phyloP scores from a whole-genome alignment of 495 filamentous ascomycete species.

The Podospora pseudoanserina region DNA sequence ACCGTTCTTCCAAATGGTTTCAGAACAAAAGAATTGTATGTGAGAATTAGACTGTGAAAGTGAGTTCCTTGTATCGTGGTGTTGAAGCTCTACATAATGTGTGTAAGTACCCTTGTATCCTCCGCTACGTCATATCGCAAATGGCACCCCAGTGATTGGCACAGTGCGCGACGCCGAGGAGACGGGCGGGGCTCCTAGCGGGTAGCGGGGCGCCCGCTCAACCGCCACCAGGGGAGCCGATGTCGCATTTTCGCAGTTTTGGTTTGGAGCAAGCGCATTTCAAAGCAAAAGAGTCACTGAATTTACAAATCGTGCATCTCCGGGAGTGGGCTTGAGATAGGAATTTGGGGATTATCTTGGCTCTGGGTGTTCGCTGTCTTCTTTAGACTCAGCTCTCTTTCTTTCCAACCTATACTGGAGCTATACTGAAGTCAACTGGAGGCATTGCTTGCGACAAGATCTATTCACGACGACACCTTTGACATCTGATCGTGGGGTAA shows the following conservation, averaged over 20 bases:
- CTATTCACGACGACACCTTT: neutral
- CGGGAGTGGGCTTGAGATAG: neutral
- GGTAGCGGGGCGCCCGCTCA: slow-evolving; percentile 9
- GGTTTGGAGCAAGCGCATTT: slow-evolving; percentile 30
- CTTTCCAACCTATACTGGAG: neutral
- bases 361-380: neutral
- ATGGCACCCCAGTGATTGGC: slow-evolving; percentile 13
- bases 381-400: neutral
- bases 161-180: slow-evolving; percentile 8
- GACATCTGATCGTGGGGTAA: slow-evolving; percentile 1
- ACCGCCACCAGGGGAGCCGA: slow-evolving; percentile 28
- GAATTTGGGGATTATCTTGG: neutral
- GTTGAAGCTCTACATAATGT: neutral
- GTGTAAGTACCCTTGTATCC: neutral
- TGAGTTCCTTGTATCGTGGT: neutral
- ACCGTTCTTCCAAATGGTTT: neutral
- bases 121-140: slow-evolving; percentile 17
- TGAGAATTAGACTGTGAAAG: too few species aligned
- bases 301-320: slow-evolving; percentile 16
- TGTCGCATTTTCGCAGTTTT: slow-evolving; percentile 29
- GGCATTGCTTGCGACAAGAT: neutral
- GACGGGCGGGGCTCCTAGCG: slow-evolving; percentile 7
- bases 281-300: slow-evolving; percentile 33
- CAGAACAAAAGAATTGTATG: neutral
- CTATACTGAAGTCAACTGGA: neutral